These are phyloP conservation scores for Penicillium sp. DNA, from an alignment of 2,329 filamentous ascomycete species.

Conservation along the genomic window DNA sequence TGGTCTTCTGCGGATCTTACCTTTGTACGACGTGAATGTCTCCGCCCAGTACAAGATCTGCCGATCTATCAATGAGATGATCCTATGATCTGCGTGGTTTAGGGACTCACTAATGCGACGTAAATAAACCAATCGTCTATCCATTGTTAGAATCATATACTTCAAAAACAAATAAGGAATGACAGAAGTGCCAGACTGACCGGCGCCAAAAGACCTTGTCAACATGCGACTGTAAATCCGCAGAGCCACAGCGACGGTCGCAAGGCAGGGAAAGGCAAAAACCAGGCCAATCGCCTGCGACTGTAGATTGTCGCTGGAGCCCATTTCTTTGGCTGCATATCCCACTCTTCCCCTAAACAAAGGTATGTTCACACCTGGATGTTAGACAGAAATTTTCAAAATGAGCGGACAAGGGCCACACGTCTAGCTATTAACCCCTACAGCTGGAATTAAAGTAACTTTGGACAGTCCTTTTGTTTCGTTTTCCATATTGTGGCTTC, in stretches of 20 bases:
- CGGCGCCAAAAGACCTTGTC: slow-evolving; percentile 16
- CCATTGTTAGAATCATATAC: not conserved
- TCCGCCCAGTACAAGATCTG: slow-evolving; percentile 20
- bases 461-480: not conserved
- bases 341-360: not conserved
- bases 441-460: not conserved
- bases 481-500: not conserved
- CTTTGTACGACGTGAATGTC: slow-evolving; percentile 16
- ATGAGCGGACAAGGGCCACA: too few relatives aligned
- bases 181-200: slow-evolving; percentile 1
- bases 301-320: slow-evolving; percentile 12
- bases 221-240: slow-evolving; percentile 17
- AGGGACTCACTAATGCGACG: not conserved
- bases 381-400: not conserved
- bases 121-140: not conserved
- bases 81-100: not conserved
- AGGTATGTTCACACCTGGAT: too few relatives aligned
- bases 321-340: not conserved
- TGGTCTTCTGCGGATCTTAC: slow-evolving; percentile 3
- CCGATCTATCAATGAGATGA: slow-evolving; percentile 14
- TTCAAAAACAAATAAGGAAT: not conserved
- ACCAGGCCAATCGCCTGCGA: slow-evolving; percentile 16
- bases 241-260: slow-evolving; percentile 16
- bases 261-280: slow-evolving; percentile 16
- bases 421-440: not conserved